Percentiles rank a stretch among this genome's conserved stretches.
These are phyloP conservation scores for Esteya vermicola DNA, from an alignment of 2,329 filamentous ascomycete species.

Conservation along the genomic window DNA sequence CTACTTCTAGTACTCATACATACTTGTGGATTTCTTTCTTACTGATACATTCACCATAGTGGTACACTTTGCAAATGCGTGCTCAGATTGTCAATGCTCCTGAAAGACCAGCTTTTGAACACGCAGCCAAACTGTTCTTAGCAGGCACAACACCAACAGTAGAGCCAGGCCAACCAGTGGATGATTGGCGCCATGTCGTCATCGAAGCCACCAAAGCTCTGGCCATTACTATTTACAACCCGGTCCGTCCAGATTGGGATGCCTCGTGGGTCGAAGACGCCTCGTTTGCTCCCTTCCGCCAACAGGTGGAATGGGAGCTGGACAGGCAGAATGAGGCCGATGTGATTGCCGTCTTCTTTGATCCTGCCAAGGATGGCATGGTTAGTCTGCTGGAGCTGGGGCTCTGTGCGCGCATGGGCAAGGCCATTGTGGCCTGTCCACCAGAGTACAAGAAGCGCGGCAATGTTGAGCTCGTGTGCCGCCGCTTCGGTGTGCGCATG, in stretches of 20 bases:
- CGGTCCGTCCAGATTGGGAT: slow-evolving; percentile 42
- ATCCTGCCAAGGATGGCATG: slow-evolving; percentile 34
- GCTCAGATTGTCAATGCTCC: slow-evolving; percentile 19
- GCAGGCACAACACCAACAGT: slow-evolving; percentile 41
- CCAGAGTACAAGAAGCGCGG: slow-evolving; percentile 41
- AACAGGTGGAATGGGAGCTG: slow-evolving; percentile 49
- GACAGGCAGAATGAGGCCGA: slow-evolving; percentile 36
- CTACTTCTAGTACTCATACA: no score
- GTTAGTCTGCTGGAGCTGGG: slow-evolving; percentile 49
- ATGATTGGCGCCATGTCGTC: slow-evolving; percentile 40
- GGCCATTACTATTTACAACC: slow-evolving; percentile 42
- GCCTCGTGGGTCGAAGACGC: slow-evolving; percentile 34
- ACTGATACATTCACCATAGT: background rate
- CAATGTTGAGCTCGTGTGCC: slow-evolving; percentile 45
- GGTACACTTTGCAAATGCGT: background rate
- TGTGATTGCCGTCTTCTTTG: slow-evolving; percentile 43
- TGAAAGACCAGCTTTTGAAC: slow-evolving; percentile 1
- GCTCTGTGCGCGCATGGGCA: slow-evolving; percentile 26
- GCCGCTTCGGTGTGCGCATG: slow-evolving; percentile 28
- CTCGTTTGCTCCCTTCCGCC: slow-evolving; percentile 27
- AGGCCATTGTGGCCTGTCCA: slow-evolving; percentile 38
- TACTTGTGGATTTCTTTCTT: background rate
- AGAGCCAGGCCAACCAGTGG: slow-evolving; percentile 12
- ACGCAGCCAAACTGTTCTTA: slow-evolving; percentile 33
- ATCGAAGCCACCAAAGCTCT: slow-evolving; percentile 23